Evolutionary conservation across 805 yeast genomes (phyloP).

Genomic region (Candida argentea): DNA sequence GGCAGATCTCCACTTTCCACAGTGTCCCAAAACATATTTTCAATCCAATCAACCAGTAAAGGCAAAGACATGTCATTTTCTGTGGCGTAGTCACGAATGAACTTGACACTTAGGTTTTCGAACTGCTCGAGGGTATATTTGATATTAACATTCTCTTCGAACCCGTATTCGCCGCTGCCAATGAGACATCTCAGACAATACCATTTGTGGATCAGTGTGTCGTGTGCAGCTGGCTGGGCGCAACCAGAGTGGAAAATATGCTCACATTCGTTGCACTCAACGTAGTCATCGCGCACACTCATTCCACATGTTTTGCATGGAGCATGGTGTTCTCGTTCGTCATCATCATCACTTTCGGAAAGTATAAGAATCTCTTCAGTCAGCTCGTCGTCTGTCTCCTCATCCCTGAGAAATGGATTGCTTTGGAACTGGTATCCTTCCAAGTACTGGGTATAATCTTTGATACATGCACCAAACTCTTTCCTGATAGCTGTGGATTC

Average conservation of each 20-base stretch:
- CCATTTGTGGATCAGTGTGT: conserved; percentile 58
- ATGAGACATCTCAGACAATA: conserved; percentile 75
- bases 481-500: conserved; percentile 9
- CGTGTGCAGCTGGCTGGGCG: conserved; percentile 43
- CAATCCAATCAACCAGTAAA: conserved; percentile 37
- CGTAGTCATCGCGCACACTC: conserved; percentile 23
- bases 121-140: conserved; percentile 53
- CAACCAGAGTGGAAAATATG: conserved; percentile 60
- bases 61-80: conserved; percentile 21
- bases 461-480: conserved; percentile 16
- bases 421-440: conserved; percentile 9
- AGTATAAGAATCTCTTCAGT: background rate
- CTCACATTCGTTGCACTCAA: conserved; percentile 68
- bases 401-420: background rate
- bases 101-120: conserved; percentile 41
- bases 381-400: background rate
- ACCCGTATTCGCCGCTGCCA: conserved; percentile 84
- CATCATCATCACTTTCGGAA: conserved; percentile 7
- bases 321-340: conserved; percentile 19
- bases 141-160: conserved; percentile 52
- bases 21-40: conserved; percentile 57
- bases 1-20: conserved; percentile 30
- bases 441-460: conserved; percentile 24
- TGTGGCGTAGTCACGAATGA: conserved; percentile 32
- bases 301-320: conserved; percentile 41